Evolutionary conservation across 306 rosid genomes (phyloP).

Genomic region (Trifolium subterraneum): DNA sequence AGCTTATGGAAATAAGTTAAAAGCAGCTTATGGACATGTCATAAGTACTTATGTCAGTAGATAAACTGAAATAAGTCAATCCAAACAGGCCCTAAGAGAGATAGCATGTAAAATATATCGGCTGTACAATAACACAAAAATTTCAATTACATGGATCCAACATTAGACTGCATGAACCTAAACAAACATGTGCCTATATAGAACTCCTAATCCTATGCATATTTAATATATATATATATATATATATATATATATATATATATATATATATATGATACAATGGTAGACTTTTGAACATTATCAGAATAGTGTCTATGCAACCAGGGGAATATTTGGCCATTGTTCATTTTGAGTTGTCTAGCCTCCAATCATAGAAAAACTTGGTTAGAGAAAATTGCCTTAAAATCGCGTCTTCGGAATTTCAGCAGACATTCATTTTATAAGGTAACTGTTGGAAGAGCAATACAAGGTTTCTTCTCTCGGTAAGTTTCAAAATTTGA

Average conservation of each 20-base stretch:
- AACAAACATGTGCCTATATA: constrained; percentile 7
- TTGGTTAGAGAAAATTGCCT: constrained; percentile 6
- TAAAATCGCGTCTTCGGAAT: not conserved
- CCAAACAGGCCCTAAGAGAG: not conserved
- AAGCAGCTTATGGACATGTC: not conserved
- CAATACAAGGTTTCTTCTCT: constrained; percentile 4
- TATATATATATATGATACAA: constrained; percentile 1
- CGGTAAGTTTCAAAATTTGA: not conserved
- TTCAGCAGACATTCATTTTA: not conserved
- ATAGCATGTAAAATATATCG: not conserved
- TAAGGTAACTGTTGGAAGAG: not conserved
- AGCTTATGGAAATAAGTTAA: not conserved
- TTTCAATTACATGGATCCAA: constrained; percentile 11
- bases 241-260: constrained; percentile 4
- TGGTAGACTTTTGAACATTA: constrained; percentile 6
- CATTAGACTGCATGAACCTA: constrained; percentile 12
- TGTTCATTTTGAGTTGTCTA: constrained; percentile 15
- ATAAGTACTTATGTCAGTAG: not conserved
- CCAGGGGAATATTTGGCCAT: constrained; percentile 18
- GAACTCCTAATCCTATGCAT: constrained; percentile 25
- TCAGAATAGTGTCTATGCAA: constrained; percentile 4
- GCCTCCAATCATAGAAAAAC: not conserved
- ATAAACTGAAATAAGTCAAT: too few relatives aligned
- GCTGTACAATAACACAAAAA: not conserved
- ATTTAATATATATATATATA: constrained; percentile 12